Conservation (phyloP, 768 basidiomycete species). For the Pisolithus orientalis region DNA sequence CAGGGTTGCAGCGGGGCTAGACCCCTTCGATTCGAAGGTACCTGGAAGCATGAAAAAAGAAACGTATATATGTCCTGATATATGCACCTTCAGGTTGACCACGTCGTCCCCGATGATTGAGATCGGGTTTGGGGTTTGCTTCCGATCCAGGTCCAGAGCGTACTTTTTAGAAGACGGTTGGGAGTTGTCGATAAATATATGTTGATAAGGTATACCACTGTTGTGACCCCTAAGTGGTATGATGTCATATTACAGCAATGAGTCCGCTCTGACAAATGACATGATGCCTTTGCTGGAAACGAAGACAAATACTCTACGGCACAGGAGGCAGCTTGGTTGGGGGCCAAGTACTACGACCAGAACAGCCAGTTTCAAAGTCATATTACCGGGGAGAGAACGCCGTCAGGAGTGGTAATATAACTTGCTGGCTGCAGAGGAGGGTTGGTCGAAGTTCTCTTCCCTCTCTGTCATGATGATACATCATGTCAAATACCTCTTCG, state of each 20-base stretch:
- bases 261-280: background rate
- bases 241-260: background rate
- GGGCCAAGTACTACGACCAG: background rate
- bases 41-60: too few relatives aligned
- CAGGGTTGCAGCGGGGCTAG: slow-evolving; percentile 61
- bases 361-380: background rate
- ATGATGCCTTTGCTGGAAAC: background rate
- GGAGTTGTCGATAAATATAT: background rate
- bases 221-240: background rate
- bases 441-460: background rate
- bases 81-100: slow-evolving; percentile 9
- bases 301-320: background rate
- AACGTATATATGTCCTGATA: background rate
- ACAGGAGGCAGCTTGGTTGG: background rate
- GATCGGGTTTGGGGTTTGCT: background rate
- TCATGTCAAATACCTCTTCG: slow-evolving; percentile 2
- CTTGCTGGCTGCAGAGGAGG: background rate
- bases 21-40: slow-evolving; percentile 25
- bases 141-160: too few relatives aligned
- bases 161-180: background rate
- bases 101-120: background rate
- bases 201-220: background rate
- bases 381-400: too few relatives aligned
- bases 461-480: background rate
- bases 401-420: background rate